Base-by-base conservation (phyloP, 352 stramenopile species). In the Globisporangium barbulae region DNA sequence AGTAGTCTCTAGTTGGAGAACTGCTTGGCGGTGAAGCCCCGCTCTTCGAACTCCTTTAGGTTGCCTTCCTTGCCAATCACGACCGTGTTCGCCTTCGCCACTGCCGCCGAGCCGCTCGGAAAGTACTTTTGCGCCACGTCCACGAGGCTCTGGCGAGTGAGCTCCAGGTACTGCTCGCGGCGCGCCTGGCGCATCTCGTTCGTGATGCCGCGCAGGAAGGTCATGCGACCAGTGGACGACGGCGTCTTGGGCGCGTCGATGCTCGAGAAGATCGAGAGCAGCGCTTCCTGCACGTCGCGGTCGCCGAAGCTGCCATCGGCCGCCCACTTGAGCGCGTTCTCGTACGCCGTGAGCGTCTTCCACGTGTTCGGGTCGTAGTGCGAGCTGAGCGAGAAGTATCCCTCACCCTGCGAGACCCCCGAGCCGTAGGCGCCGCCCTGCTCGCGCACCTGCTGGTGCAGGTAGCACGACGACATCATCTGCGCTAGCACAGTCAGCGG, bases 301-400 rank as follows among this genome's bases (percentile, higher is more conserved):
- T 89, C 76, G 31, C 74, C 81, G 64, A 93, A 94, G 13, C 65
- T 55, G 41, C 81, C 86, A 59, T 68, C 63, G 10, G 72, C 53
- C 0, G 81, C 83, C 76, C 81, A 94, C 21, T 56, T 31, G 42
- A 78, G 70, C 19, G 84, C 81, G 33, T 81, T 71, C 2, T 79
- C 72, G 70, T 91, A 94, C 12, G 82, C 84, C 5, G 88, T 74
- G 19, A 94, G 74, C 56, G 86, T 94, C 71, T 84, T 75, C 57
- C 77, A 78, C 56, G 84, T 93, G 75, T 94, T 91, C 9, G 86
- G 86, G 55, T 94, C 86, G 69, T 91, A 94, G 70, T 93, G 83
- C 47, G 86, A 94, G 67, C 76, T 90, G 67, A 94, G 76, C 35
- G 81, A 77, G 64, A 94, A 89, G n/a, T 81, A 77, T 15, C 86